These are phyloP conservation scores for Pueraria montana DNA, from an alignment of 306 rosid genomes.

Conservation along the genomic window DNA sequence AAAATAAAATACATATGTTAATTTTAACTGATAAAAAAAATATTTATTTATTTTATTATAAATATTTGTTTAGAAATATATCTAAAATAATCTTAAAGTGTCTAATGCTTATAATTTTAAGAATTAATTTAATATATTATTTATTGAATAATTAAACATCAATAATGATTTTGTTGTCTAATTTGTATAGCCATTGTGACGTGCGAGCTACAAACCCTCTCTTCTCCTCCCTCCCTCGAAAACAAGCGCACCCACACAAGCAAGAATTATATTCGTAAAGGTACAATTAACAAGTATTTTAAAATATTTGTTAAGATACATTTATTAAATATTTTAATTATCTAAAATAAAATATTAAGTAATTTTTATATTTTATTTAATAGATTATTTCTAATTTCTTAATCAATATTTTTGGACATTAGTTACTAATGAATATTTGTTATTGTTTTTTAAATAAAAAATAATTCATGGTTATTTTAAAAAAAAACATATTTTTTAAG, in stretches of 20 bases:
- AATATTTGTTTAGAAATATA: neutral
- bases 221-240: neutral
- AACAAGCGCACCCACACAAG: neutral
- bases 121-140: neutral
- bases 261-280: neutral
- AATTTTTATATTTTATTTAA: too few relatives aligned
- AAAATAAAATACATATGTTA: neutral
- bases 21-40: neutral
- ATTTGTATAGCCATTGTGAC: too few relatives aligned
- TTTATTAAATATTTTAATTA: too few relatives aligned
- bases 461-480: neutral
- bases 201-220: too few relatives aligned
- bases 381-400: too few relatives aligned
- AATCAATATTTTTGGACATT: too few relatives aligned
- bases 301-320: neutral
- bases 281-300: neutral
- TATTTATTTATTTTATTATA: neutral
- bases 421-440: too few relatives aligned
- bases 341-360: too few relatives aligned
- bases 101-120: neutral
- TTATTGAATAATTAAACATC: neutral
- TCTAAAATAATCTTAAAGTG: neutral
- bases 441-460: neutral
- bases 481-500: neutral
- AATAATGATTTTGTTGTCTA: too few relatives aligned